Conservation (phyloP, 352 stramenopile genomes). For the Pythium volutum region DNA sequence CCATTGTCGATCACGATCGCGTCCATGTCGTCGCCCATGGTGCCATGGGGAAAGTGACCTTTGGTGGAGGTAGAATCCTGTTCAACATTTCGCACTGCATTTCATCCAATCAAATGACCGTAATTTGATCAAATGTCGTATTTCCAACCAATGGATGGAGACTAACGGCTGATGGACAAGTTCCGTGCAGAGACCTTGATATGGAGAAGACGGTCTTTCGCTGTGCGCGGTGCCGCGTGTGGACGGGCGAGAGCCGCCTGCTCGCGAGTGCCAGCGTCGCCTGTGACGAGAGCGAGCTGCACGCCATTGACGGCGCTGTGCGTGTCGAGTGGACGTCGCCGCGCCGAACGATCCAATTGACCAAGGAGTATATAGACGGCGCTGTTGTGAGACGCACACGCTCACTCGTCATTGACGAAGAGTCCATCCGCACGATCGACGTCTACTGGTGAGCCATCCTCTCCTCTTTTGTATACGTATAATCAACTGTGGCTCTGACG, state of each 20-base stretch:
- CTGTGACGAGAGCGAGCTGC: constrained; percentile 13
- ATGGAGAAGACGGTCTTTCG: constrained; percentile 10
- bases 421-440: constrained; percentile 18
- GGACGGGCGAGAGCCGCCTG: constrained; percentile 22
- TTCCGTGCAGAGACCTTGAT: no score
- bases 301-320: constrained; percentile 1
- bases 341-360: constrained; percentile 9
- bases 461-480: background rate
- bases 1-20: constrained; percentile 88
- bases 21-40: constrained; percentile 44
- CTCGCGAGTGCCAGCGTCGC: background rate
- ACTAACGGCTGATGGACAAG: no score
- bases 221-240: constrained; percentile 31
- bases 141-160: no score
- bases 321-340: background rate
- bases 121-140: no score
- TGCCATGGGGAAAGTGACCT: no score
- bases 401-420: constrained; percentile 11
- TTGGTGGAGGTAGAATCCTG: no score
- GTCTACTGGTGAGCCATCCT: constrained; percentile 65
- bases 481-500: background rate
- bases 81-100: no score
- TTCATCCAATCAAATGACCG: no score
- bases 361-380: background rate
- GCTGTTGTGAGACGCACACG: background rate